Evolutionary conservation across 768 basidiomycete genomes (phyloP), one percentile per base, ranked within the genome.

Genomic region (Leccinellum rugosiceps): DNA sequence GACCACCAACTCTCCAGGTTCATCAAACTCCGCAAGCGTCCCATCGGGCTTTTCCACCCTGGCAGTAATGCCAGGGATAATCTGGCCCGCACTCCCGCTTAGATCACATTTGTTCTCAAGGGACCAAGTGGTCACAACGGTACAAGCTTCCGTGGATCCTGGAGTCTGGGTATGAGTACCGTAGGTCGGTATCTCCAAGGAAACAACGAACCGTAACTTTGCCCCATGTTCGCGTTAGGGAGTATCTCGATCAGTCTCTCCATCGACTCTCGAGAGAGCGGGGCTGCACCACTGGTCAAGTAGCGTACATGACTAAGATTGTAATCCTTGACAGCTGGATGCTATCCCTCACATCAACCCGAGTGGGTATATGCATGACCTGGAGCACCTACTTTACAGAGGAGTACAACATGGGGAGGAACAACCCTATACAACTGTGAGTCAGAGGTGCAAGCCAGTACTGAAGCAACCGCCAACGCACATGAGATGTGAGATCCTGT

Each of bases 121-220:
- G 28, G 78, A 78, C 59, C 82, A 66, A 55, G 81, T 75, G 13
- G 77, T 71, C 53, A 87, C 66, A 0, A 82, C 78, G 0, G 83
- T 81, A 56, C 76, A 78, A 3, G 84, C 83, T 68, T 88, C 87
- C 4, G 87, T 88, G 57, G 85, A 77, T 21, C 87, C 86, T 85
- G 47, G 19, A 25, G 11, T 15, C 6, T 8, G 7, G 11, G 4
- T 1, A 38, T 63, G 4, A 50, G 43, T 25, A 4, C 8, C 21
- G 21, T 3, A 52, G 8, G 11, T 1, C 15, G 38, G 47, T 31
- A 9, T 17, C 21, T 35, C 41, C 13, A 2, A 26, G 23, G 19
- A 15, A 50, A 30, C n/a, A 21, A 62, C 67, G 35, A 56, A 83
- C 84, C 84, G 66, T 85, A 86, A 15, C 78, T 79, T 65, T 86